Percentiles rank a stretch among this genome's conserved stretches.
Evolutionary conservation across 768 basidiomycete species (phyloP).

Genomic region (Coprinopsis strossmayeri): DNA sequence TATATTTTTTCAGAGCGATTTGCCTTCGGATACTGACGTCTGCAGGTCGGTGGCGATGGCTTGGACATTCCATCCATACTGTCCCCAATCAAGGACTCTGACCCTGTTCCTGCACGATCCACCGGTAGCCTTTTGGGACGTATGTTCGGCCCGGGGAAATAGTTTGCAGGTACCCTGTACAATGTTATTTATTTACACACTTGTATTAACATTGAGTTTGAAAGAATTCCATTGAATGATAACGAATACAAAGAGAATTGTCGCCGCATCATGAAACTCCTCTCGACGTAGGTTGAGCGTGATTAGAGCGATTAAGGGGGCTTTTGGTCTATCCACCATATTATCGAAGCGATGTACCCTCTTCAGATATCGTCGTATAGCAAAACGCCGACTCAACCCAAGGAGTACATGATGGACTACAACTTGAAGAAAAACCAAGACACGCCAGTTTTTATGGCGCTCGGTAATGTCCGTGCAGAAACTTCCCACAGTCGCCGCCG

Average conservation of each 20-base stretch:
- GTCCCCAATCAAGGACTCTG: slow-evolving; percentile 58
- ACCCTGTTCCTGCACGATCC: slow-evolving; percentile 43
- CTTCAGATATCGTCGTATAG: slow-evolving; percentile 42
- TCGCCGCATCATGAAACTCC: slow-evolving; percentile 88
- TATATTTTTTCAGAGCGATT: neutral
- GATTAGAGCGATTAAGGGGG: slow-evolving; percentile 85
- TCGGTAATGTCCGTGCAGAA: neutral
- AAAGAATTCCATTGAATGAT: neutral
- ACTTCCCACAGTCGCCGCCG: too few species aligned
- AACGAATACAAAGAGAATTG: slow-evolving; percentile 21
- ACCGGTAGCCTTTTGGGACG: slow-evolving; percentile 9
- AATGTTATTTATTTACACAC: too few species aligned
- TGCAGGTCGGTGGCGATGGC: slow-evolving; percentile 24
- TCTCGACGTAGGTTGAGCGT: slow-evolving; percentile 56
- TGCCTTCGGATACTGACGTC: slow-evolving; percentile 1
- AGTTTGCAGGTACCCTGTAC: too few species aligned
- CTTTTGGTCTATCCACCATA: slow-evolving; percentile 46
- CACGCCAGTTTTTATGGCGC: neutral
- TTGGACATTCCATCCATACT: slow-evolving; percentile 61
- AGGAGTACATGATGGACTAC: slow-evolving; percentile 41
- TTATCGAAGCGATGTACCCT: slow-evolving; percentile 26
- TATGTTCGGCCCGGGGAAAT: neutral
- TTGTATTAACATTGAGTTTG: too few species aligned
- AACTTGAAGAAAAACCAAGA: slow-evolving; percentile 16
- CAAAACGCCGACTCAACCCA: slow-evolving; percentile 54